Percentiles rank a stretch among this genome's conserved stretches.
Evolutionary conservation across 306 rosid species (phyloP).

Genomic region (Pterocarpus macrocarpus): DNA sequence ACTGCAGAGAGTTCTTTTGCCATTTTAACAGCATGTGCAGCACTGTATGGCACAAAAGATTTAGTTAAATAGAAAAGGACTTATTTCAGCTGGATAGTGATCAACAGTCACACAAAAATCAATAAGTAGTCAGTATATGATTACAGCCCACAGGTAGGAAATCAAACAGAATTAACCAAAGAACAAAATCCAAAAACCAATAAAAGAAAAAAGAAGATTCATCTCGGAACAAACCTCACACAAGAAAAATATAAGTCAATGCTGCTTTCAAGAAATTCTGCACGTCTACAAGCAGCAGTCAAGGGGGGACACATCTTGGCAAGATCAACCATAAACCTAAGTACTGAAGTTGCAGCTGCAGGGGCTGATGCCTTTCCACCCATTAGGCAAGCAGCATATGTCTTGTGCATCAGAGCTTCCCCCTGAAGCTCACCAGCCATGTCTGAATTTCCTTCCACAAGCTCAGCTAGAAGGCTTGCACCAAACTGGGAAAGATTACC

Average conservation of each 20-base stretch:
- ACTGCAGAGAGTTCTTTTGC: constrained; percentile 89
- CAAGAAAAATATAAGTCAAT: constrained; percentile 94
- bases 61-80: constrained; percentile 29
- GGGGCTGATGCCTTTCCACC: constrained; percentile 99
- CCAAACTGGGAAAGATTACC: constrained; percentile 94
- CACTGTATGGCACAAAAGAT: constrained; percentile 65
- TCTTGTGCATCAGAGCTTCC: constrained; percentile 99
- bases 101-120: background rate
- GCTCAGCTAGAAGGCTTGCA: constrained; percentile 97
- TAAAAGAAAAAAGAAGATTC: background rate
- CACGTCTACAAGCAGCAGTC: constrained; percentile 85
- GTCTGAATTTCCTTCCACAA: constrained; percentile 91
- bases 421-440: constrained; percentile 99
- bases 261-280: constrained; percentile 97
- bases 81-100: constrained; percentile 22
- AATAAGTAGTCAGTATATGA: constrained; percentile 26
- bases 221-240: constrained; percentile 78
- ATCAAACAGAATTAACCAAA: constrained; percentile 26
- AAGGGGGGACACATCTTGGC: constrained; percentile 95
- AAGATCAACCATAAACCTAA: constrained; percentile 97
- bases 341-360: constrained; percentile 93
- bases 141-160: constrained; percentile 13
- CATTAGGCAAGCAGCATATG: constrained; percentile 99
- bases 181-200: background rate
- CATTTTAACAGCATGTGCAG: constrained; percentile 92